Percentiles rank a stretch among this genome's conserved stretches.
phyloP scores from a whole-genome alignment of 345 rosid genomes.

The Corchorus olitorius region DNA sequence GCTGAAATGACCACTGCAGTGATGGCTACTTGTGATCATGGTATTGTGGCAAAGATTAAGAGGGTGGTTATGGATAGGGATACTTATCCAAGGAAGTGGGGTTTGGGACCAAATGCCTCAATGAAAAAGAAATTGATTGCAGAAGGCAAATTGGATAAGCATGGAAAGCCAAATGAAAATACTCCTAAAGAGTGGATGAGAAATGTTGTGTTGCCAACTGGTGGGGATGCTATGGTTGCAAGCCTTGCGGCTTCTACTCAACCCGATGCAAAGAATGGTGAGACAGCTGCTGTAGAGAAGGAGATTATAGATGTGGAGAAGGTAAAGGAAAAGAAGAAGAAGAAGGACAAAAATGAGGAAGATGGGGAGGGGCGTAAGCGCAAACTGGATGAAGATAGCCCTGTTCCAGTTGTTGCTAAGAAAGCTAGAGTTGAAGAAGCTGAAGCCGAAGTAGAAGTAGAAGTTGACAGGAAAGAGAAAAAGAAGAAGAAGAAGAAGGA shows the following conservation, averaged over 20 bases:
- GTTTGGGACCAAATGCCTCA: slow-evolving; percentile 84
- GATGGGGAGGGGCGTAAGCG: slow-evolving; percentile 54
- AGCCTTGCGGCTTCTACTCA: slow-evolving; percentile 63
- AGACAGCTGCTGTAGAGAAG: slow-evolving; percentile 26
- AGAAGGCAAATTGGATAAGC: slow-evolving; percentile 87
- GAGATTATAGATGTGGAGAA: slow-evolving; percentile 19
- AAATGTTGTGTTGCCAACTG: slow-evolving; percentile 68
- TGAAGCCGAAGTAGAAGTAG: slow-evolving; percentile 21
- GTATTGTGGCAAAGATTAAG: slow-evolving; percentile 94
- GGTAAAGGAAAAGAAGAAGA: slow-evolving; percentile 33
- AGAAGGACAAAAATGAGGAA: slow-evolving; percentile 37
- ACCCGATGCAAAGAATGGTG: slow-evolving; percentile 30
- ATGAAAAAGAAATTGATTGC: slow-evolving; percentile 84
- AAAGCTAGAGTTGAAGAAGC: slow-evolving; percentile 48
- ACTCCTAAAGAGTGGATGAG: slow-evolving; percentile 85
- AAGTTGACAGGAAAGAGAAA: slow-evolving; percentile 44
- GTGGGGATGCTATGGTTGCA: slow-evolving; percentile 78
- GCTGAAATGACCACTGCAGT: slow-evolving; percentile 98
- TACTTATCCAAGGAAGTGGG: slow-evolving; percentile 97
- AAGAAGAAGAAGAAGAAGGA: slow-evolving; percentile 62
- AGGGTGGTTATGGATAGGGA: slow-evolving; percentile 98
- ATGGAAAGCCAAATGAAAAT: slow-evolving; percentile 78
- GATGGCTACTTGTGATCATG: slow-evolving; percentile 95
- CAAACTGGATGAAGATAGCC: slow-evolving; percentile 52
- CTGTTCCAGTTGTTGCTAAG: slow-evolving; percentile 52